Evolutionary conservation across 148 eudicot species (phyloP), one percentile per base, ranked within the genome.

Genomic region (Rhododendron griersonianum): DNA sequence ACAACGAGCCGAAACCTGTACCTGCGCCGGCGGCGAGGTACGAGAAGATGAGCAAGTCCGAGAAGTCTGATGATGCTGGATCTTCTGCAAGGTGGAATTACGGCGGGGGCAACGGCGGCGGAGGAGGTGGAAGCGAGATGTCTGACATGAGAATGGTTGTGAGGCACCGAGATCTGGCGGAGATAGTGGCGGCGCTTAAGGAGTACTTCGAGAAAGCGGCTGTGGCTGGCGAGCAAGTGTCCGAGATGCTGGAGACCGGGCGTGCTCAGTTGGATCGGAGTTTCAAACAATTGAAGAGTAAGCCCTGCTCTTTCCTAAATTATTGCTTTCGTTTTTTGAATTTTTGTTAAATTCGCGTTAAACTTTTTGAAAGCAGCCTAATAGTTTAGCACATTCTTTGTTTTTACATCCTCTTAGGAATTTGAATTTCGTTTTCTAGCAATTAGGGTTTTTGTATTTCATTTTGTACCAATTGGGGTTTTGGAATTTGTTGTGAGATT

Each of bases 181-280:
- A 97, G 91, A 97, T 97, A 61, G 96, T 93, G 0, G 91, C 81
- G 5, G 90, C 95, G 19, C 86, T 97, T 37, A 92, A 85, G 85
- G 99, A 97, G 77, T 92, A 97, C 83, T 97, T 97, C 85, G 98
- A 97, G 85, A 91, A 93, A 87, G 95, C 98, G 53, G 96, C 98
- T n/a, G 55, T 90, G 9, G 92, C 99, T 47, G 99, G 99, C 45
- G 99, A 94, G 51, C 93, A 95, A 87, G 99, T 97, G 16, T 90
- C 96, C 23, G 99, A 92, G 89, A 91, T 97, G 96, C 94, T 97
- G 5, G 98, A 97, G 89, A 91, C 93, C 0, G 94, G 98, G 28
- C 87, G 99, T 9, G 99, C 98, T 87, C 99, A 97, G 92, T 92
- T 97, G 45, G 99, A 96, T 85, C 98, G 96, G 84, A 96, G 95